phyloP scores from a whole-genome alignment of 805 yeast genomes.

The Nakazawaea ishiwadae region DNA sequence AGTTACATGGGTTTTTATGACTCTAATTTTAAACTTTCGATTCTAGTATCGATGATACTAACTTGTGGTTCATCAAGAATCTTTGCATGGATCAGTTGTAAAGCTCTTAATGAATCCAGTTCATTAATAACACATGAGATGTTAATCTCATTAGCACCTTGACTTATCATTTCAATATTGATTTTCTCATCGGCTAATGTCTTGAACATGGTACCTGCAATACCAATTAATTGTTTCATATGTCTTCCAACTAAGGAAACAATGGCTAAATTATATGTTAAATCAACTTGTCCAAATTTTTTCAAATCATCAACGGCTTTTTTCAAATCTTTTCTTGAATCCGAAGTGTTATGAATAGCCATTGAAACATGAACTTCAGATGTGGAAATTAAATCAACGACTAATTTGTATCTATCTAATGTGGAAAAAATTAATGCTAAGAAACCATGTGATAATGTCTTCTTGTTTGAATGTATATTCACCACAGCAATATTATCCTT shows the following conservation, averaged over 20 bases:
- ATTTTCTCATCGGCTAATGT: conserved; percentile 87
- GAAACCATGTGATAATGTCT: conserved; percentile 91
- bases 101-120: conserved; percentile 76
- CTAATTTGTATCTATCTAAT: conserved; percentile 76
- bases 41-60: conserved; percentile 32
- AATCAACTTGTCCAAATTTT: conserved; percentile 83
- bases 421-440: conserved; percentile 86
- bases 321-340: conserved; percentile 46
- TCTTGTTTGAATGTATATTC: conserved; percentile 90
- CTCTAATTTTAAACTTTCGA: conserved; percentile 38
- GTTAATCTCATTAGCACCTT: conserved; percentile 97
- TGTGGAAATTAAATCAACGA: conserved; percentile 93
- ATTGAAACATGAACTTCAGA: conserved; percentile 97
- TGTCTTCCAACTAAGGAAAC: conserved; percentile 94
- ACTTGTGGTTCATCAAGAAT: conserved; percentile 45
- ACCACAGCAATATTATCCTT: conserved; percentile 89
- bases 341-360: conserved; percentile 86
- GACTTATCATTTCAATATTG: conserved; percentile 96
- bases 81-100: conserved; percentile 78
- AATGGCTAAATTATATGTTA: conserved; percentile 83
- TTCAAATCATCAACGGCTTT: conserved; percentile 75
- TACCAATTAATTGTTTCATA: conserved; percentile 95
- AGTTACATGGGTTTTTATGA: conserved; percentile 16
- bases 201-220: conserved; percentile 95
- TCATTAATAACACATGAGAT: conserved; percentile 92